Evolutionary conservation across 768 basidiomycete species (phyloP).

Genomic region (Pleurotus pulmonarius): DNA sequence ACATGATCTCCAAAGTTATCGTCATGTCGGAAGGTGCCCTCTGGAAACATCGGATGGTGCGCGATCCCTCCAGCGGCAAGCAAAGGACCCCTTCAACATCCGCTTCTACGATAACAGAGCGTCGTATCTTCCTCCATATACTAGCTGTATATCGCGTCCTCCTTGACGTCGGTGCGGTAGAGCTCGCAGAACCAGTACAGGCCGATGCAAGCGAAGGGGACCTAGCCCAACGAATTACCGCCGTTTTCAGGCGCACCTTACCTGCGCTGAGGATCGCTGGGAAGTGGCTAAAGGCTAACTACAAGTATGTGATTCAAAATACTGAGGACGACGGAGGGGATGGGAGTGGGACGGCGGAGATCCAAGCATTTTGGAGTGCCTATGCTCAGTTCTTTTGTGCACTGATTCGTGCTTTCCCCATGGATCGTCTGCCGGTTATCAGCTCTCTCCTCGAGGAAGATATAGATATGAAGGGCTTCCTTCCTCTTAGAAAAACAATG

Average conservation of each 20-base stretch:
- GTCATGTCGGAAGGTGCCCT: conserved; percentile 76
- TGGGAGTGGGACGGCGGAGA: conserved; percentile 23
- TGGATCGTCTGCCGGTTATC: conserved; percentile 52
- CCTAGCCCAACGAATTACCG: conserved; percentile 81
- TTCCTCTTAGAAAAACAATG: conserved; percentile 71
- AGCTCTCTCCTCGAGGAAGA: conserved; percentile 82
- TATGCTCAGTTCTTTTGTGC: conserved; percentile 65
- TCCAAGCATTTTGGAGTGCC: conserved; percentile 63
- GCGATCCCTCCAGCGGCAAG: conserved; percentile 33
- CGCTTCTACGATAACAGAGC: conserved; percentile 47
- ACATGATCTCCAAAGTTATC: conserved; percentile 71
- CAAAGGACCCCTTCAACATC: conserved; percentile 23
- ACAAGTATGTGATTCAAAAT: conserved; percentile 57
- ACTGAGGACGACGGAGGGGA: conserved; percentile 26
- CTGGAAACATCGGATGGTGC: conserved; percentile 81
- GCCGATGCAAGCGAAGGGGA: conserved; percentile 53
- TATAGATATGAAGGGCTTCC: conserved; percentile 81
- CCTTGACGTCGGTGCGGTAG: conserved; percentile 58
- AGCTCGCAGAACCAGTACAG: conserved; percentile 55
- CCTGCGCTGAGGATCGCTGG: conserved; percentile 84
- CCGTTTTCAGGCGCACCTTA: conserved; percentile 78
- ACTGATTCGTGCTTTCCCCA: conserved; percentile 67
- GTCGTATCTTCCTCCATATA: conserved; percentile 63
- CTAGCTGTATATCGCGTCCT: conserved; percentile 61
- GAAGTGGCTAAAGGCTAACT: conserved; percentile 84